Conservation (phyloP, 805 yeast species). For the Jamesozyma spencerorum region DNA sequence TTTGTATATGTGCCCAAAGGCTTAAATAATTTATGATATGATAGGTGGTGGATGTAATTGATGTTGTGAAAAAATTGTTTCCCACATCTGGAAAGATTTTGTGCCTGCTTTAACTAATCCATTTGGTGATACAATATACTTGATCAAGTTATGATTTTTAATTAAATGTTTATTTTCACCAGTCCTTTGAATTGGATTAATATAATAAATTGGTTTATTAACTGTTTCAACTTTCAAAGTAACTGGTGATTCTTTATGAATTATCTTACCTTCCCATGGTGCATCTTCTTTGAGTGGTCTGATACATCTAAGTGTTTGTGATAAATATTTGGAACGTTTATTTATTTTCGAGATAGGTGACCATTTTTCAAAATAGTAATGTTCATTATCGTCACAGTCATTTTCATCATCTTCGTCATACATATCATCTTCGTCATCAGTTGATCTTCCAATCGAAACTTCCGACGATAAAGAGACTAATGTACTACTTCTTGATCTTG, state of each 20-base stretch:
- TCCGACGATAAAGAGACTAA: not conserved
- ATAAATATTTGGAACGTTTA: constrained; percentile 35
- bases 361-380: constrained; percentile 29
- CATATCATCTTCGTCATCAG: constrained; percentile 4
- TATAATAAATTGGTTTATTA: constrained; percentile 16
- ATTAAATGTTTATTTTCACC: not conserved
- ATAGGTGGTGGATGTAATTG: too few species aligned
- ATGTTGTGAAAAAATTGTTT: constrained; percentile 1
- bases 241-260: constrained; percentile 27
- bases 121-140: constrained; percentile 25
- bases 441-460: not conserved
- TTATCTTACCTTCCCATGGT: constrained; percentile 42
- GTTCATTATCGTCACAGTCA: constrained; percentile 7
- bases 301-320: constrained; percentile 49
- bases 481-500: not conserved
- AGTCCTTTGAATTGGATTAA: not conserved
- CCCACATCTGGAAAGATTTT: constrained; percentile 5
- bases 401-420: constrained; percentile 1
- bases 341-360: constrained; percentile 34
- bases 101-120: constrained; percentile 20
- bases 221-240: constrained; percentile 20
- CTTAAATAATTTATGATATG: too few species aligned
- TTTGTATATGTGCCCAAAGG: too few species aligned
- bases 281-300: constrained; percentile 44
- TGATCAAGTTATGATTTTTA: constrained; percentile 22